Percentiles rank a stretch among this genome's conserved stretches.
Evolutionary conservation across 179 eudicot genomes (phyloP).

Genomic region (Gypsophila paniculata): DNA sequence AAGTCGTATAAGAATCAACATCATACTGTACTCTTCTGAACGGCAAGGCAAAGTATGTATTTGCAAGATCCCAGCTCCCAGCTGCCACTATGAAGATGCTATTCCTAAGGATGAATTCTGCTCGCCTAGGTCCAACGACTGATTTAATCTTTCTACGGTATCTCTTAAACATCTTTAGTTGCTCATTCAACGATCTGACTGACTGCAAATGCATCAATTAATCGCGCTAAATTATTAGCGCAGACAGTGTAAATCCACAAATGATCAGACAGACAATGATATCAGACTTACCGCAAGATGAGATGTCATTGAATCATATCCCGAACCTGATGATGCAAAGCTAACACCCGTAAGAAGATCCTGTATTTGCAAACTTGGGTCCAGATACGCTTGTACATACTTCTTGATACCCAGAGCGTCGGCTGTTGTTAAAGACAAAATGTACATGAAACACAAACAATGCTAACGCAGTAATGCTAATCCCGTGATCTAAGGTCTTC

Average conservation of each 20-base stretch:
- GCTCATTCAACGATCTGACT: slow-evolving; percentile 33
- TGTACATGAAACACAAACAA: background rate
- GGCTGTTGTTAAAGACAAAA: slow-evolving; percentile 5
- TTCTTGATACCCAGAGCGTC: slow-evolving; percentile 24
- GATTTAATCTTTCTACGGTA: slow-evolving; percentile 36
- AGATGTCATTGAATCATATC: slow-evolving; percentile 24
- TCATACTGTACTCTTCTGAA: slow-evolving; percentile 29
- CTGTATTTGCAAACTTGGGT: slow-evolving; percentile 7
- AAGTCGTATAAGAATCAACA: slow-evolving; percentile 34
- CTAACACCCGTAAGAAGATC: slow-evolving; percentile 29
- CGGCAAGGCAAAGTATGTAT: slow-evolving; percentile 38
- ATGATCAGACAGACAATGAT: background rate
- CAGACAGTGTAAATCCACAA: background rate
- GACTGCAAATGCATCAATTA: slow-evolving; percentile 27
- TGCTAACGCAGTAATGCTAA: background rate
- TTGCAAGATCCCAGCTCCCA: slow-evolving; percentile 49
- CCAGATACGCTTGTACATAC: slow-evolving; percentile 24
- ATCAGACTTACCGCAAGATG: background rate
- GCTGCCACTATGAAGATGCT: slow-evolving; percentile 39
- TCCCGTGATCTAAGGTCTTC: background rate
- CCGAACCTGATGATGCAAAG: slow-evolving; percentile 22
- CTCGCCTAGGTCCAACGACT: slow-evolving; percentile 29
- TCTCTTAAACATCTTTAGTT: slow-evolving; percentile 40
- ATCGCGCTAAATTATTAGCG: background rate
- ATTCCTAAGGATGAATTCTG: slow-evolving; percentile 30